These are phyloP conservation scores for Babesia sp. DNA, from an alignment of 169 alveolate genomes.

Conservation along the genomic window DNA sequence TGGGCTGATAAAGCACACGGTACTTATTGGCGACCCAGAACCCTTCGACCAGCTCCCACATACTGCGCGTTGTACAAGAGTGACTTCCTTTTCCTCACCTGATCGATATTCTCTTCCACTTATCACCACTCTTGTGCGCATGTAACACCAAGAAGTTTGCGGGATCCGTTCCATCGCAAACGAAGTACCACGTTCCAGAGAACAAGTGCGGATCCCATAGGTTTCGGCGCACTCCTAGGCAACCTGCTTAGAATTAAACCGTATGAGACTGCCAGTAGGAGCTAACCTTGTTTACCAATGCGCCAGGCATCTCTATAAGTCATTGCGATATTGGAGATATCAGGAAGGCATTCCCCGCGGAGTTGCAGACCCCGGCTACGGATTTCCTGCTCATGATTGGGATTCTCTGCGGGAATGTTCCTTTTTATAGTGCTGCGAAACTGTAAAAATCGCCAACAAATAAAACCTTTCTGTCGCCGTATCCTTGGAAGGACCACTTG, in stretches of 20 bases:
- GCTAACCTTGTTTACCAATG: slow-evolving; percentile 53
- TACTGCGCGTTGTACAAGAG: slow-evolving; percentile 1
- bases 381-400: slow-evolving; percentile 13
- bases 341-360: slow-evolving; percentile 57
- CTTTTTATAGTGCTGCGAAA: not conserved
- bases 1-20: slow-evolving; percentile 46
- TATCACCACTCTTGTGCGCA: slow-evolving; percentile 16
- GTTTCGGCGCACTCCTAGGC: slow-evolving; percentile 46
- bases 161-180: slow-evolving; percentile 69
- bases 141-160: slow-evolving; percentile 44
- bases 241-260: slow-evolving; percentile 2
- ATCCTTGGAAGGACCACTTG: not conserved
- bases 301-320: slow-evolving; percentile 61
- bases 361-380: slow-evolving; percentile 33
- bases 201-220: slow-evolving; percentile 54
- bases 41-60: slow-evolving; percentile 59
- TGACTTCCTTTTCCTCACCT: slow-evolving; percentile 5
- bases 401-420: not conserved
- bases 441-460: not conserved
- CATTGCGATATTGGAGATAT: slow-evolving; percentile 27
- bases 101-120: not conserved
- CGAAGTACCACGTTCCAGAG: slow-evolving; percentile 51
- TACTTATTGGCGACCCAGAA: slow-evolving; percentile 65
- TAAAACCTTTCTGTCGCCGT: no score
- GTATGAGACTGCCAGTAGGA: no score